Evolutionary conservation across 139 green algal species (phyloP), one percentile per base, ranked within the genome.

Genomic region (Chlorella sp.): DNA sequence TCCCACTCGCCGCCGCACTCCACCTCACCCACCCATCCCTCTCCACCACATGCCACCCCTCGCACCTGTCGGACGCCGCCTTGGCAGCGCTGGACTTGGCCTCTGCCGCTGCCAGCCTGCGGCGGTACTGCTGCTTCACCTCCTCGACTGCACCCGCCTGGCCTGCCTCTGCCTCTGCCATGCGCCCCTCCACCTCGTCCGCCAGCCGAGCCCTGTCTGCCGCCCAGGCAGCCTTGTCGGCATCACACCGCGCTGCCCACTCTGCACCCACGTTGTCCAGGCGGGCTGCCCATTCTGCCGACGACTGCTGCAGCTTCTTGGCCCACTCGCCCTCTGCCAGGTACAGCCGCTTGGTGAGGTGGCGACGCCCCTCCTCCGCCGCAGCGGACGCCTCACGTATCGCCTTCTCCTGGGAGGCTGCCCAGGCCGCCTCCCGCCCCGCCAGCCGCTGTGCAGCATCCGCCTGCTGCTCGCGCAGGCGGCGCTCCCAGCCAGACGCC

Each of bases 251-350:
- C 30, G 37, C 60, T 39, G 34, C 26, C 78, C 78, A 86, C 30
- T 90, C 87, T 0, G 57, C 40, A 7, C 64, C 61, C 39, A 82
- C n/a, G 16, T 12, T 40, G 15, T 90, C 86, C 37, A 90, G 77
- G 21, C 81, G 82, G 5, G 77, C 60, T 14, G 86, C 87, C 87
- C 87, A 90, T 3, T 86, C 79, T 16, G 79, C 42, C 5, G 64
- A 77, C 30, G 61, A 76, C 39, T 80, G 61, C 40, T 90, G 87
- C 61, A 90, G 79, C 79, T 86, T 90, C 37, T n/a, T 42, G 60
- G 64, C 79, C 87, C 87, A 90, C 79, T 90, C 87, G 15, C 87
- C 87, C 79, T 90, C 87, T 21, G 78, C 79, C 40, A 90, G 78
- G 64, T 90, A 90, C 37, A 86, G 61, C 57, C 79, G 79, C 42